These are phyloP conservation scores for Colletotrichum melonis DNA, from an alignment of 2,329 filamentous ascomycete species.

Conservation along the genomic window DNA sequence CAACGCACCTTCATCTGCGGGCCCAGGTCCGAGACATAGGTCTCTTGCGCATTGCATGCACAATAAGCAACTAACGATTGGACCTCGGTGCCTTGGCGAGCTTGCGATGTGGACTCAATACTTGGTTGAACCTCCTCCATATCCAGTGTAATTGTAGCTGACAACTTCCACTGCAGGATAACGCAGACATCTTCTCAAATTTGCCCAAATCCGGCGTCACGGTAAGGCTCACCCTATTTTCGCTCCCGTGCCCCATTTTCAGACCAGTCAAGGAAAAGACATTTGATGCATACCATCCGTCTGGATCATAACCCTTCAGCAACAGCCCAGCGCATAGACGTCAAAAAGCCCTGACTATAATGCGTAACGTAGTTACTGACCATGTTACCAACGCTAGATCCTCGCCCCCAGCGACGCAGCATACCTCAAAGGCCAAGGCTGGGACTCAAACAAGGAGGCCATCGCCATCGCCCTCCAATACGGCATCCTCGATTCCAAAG, in stretches of 20 bases:
- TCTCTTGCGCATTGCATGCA: slow-evolving; percentile 1
- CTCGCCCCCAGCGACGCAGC: slow-evolving; percentile 69
- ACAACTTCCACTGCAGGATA: slow-evolving; percentile 45
- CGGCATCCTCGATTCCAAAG: slow-evolving; percentile 67
- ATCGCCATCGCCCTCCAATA: slow-evolving; percentile 64
- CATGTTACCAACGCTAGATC: slow-evolving; percentile 46
- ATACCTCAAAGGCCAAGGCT: slow-evolving; percentile 54
- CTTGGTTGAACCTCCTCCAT: background rate
- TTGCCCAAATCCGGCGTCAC: slow-evolving; percentile 58
- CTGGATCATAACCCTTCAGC: background rate
- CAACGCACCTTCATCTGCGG: background rate
- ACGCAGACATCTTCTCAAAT: slow-evolving; percentile 56
- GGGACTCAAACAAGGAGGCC: slow-evolving; percentile 54
- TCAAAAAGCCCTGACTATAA: background rate
- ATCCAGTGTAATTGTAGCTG: background rate
- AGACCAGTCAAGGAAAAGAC: background rate
- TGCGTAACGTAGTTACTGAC: background rate
- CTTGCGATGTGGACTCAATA: background rate
- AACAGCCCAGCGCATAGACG: background rate
- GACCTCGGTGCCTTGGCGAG: slow-evolving; percentile 33
- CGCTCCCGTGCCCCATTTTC: background rate
- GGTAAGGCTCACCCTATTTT: slow-evolving; percentile 43
- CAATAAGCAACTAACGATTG: slow-evolving; percentile 15
- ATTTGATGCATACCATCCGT: background rate
- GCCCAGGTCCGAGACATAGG: background rate